phyloP scores from a whole-genome alignment of 169 alveolate genomes.

The Cytauxzoon felis region DNA sequence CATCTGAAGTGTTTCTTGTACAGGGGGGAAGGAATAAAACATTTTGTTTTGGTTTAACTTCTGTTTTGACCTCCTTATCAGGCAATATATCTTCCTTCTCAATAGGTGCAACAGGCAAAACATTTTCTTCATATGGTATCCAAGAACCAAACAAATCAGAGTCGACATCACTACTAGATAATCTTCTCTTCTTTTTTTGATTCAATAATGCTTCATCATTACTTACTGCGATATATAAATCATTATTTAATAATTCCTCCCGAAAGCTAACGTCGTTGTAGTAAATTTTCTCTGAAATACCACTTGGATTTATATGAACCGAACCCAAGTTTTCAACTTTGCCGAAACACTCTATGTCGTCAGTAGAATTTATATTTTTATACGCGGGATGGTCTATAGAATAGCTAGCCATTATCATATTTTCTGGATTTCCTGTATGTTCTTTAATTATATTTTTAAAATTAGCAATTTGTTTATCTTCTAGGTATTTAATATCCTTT shows the following conservation, averaged over 20 bases:
- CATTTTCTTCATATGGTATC: constrained; percentile 57
- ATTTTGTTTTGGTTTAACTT: not conserved
- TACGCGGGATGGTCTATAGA: constrained; percentile 53
- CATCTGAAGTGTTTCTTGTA: constrained; percentile 26
- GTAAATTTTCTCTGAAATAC: constrained; percentile 54
- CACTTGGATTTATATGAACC: constrained; percentile 38
- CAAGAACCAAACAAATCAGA: constrained; percentile 53
- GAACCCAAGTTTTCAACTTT: constrained; percentile 35
- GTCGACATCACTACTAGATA: constrained; percentile 20
- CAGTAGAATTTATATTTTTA: too few species aligned
- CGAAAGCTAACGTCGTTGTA: constrained; percentile 42
- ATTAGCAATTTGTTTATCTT: not conserved
- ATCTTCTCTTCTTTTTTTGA: constrained; percentile 17
- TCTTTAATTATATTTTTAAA: constrained; percentile 11
- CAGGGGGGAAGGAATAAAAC: constrained; percentile 1
- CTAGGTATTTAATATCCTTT: not conserved
- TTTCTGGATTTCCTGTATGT: constrained; percentile 28
- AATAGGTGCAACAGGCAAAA: constrained; percentile 20
- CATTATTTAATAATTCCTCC: constrained; percentile 19
- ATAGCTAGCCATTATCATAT: constrained; percentile 45
- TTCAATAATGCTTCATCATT: constrained; percentile 2
- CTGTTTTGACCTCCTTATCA: not conserved
- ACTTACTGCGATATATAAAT: constrained; percentile 15
- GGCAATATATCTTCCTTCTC: too few species aligned
- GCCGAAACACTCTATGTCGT: too few species aligned